phyloP scores from a whole-genome alignment of 2,329 filamentous ascomycete genomes.

The Sporothrix inflata region DNA sequence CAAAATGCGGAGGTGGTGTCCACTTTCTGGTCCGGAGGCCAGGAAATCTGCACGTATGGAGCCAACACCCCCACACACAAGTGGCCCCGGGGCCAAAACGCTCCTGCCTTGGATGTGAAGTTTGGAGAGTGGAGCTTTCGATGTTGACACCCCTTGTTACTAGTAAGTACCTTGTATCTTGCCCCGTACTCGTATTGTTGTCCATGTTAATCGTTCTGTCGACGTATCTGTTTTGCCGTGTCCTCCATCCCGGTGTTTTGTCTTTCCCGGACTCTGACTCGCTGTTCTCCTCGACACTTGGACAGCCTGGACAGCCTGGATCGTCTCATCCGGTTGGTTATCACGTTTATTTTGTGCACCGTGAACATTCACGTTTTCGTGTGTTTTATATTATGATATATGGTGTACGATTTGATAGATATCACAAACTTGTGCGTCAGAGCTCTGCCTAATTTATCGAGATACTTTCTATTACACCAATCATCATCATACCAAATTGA shows the following conservation, averaged over 20 bases:
- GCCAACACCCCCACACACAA: not conserved
- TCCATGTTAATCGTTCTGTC: not conserved
- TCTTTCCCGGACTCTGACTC: not conserved
- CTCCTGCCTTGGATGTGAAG: not conserved
- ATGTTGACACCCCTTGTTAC: not conserved
- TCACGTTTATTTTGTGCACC: too few relatives aligned
- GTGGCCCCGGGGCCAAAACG: not conserved
- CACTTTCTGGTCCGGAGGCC: constrained; percentile 15
- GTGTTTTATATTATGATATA: too few relatives aligned
- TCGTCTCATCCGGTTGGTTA: not conserved
- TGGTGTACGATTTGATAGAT: too few relatives aligned
- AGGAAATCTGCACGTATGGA: not conserved
- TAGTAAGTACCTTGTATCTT: not conserved
- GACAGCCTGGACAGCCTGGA: not conserved
- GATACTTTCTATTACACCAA: not conserved
- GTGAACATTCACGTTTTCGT: too few relatives aligned
- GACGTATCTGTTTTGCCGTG: not conserved
- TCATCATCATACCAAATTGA: not conserved
- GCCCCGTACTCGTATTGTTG: not conserved
- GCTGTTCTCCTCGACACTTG: not conserved
- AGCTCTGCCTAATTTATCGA: too few relatives aligned
- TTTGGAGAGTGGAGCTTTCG: not conserved
- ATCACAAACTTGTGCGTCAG: too few relatives aligned
- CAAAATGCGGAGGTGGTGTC: constrained; percentile 13
- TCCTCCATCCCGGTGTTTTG: not conserved